phyloP scores from a whole-genome alignment of 2,329 filamentous ascomycete species.

The Phaeomoniella chlamydospora region DNA sequence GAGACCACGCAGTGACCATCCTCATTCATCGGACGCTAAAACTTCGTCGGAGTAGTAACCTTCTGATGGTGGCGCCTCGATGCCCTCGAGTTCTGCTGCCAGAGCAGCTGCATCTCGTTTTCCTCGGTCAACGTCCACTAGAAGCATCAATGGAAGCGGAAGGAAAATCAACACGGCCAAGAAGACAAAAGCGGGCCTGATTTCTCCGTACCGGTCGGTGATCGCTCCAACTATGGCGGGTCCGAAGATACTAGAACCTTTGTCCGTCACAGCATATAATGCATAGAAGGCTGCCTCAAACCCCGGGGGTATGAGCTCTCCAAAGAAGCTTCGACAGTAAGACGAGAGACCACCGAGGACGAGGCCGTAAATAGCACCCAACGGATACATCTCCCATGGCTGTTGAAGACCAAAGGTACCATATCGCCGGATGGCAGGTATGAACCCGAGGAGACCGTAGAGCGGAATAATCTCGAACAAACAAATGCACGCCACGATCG shows the following conservation, averaged over 20 bases:
- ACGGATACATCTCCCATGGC: conserved; percentile 90
- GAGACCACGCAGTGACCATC: no score
- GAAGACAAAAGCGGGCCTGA: conserved; percentile 84
- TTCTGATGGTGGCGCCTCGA: no score
- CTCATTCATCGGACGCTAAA: no score
- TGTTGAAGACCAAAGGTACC: conserved; percentile 79
- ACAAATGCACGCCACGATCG: conserved; percentile 79
- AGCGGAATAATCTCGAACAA: conserved; percentile 87
- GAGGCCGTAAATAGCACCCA: conserved; percentile 82
- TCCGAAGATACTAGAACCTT: conserved; percentile 85
- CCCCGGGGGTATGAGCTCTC: conserved; percentile 84
- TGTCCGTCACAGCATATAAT: conserved; percentile 93
- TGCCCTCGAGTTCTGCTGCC: conserved; percentile 34
- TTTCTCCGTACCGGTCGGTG: conserved; percentile 69
- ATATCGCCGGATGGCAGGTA: conserved; percentile 60
- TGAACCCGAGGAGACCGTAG: conserved; percentile 78
- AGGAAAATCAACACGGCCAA: conserved; percentile 70
- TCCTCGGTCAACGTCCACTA: conserved; percentile 72
- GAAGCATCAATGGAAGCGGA: conserved; percentile 69
- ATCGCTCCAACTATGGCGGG: conserved; percentile 88
- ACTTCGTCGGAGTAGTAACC: no score
- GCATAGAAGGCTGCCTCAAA: conserved; percentile 95
- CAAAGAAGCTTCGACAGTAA: conserved; percentile 85
- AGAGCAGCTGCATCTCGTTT: conserved; percentile 53
- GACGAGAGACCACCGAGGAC: conserved; percentile 85